Conservation (phyloP, 2,329 filamentous ascomycete genomes). For the Coniochaeta prunicola region DNA sequence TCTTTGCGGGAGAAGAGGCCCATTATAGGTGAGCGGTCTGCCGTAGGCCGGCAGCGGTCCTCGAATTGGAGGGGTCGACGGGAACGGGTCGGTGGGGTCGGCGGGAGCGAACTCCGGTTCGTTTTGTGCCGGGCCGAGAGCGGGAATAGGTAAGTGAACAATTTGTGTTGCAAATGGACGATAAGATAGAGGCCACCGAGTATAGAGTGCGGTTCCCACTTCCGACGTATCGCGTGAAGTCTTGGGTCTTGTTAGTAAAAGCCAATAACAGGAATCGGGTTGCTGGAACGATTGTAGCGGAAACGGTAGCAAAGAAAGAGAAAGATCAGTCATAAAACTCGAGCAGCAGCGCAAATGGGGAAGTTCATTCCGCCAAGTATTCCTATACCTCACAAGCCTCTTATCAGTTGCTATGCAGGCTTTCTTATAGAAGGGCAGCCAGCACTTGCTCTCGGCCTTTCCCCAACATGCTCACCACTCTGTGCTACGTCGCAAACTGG, state of each 20-base stretch:
- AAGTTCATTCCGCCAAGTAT: neutral
- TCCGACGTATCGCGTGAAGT: neutral
- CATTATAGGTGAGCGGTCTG: slow-evolving; percentile 27
- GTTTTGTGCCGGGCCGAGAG: slow-evolving; percentile 5
- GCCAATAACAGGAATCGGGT: neutral
- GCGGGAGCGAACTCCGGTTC: slow-evolving; percentile 2
- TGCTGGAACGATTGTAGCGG: neutral
- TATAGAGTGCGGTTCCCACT: neutral
- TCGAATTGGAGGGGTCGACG: neutral
- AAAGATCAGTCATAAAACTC: neutral
- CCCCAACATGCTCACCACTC: neutral
- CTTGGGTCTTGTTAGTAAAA: neutral
- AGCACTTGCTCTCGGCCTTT: neutral
- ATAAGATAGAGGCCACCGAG: neutral
- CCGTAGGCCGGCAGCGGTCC: neutral
- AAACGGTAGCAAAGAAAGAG: neutral
- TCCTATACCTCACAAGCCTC: neutral
- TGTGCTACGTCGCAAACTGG: neutral
- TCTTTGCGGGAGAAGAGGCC: slow-evolving; percentile 50
- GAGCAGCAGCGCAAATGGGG: neutral
- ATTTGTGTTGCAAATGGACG: neutral
- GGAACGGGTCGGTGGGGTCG: neutral
- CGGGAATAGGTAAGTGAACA: neutral
- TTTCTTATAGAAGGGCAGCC: neutral
- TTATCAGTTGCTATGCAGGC: neutral